Conservation (phyloP, 441 rosid genomes). For the Eruca vesicaria region DNA sequence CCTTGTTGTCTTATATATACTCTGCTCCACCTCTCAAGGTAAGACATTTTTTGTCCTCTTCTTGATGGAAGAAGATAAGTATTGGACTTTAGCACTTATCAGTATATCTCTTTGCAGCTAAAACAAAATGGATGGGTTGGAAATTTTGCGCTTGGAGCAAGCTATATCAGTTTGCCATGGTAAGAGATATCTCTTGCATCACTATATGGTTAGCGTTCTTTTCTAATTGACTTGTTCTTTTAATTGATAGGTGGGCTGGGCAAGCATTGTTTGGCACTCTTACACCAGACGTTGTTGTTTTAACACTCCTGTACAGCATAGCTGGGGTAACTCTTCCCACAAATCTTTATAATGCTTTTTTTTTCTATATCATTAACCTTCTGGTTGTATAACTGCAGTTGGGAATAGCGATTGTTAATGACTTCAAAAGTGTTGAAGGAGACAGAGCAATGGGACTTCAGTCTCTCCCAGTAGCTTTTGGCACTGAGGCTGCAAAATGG, state of each 20-base stretch:
- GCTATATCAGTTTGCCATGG: slow-evolving; percentile 99
- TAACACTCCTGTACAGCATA: slow-evolving; percentile 89
- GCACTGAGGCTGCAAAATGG: slow-evolving; percentile 97
- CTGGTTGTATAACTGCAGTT: slow-evolving; percentile 44
- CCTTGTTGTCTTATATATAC: slow-evolving; percentile 86
- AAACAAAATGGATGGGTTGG: slow-evolving; percentile 99
- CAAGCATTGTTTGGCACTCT: slow-evolving; percentile 97
- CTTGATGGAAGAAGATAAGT: slow-evolving; percentile 20
- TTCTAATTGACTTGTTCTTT: neutral
- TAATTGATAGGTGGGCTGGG: slow-evolving; percentile 89
- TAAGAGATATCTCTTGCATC: slow-evolving; percentile 32
- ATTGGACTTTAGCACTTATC: slow-evolving; percentile 27
- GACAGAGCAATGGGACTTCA: slow-evolving; percentile 95
- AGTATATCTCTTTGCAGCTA: slow-evolving; percentile 52
- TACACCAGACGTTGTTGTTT: slow-evolving; percentile 85
- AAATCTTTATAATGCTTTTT: neutral
- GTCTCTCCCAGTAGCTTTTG: slow-evolving; percentile 98
- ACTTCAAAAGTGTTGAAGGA: slow-evolving; percentile 97
- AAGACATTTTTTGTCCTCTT: slow-evolving; percentile 11
- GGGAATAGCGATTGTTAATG: slow-evolving; percentile 95
- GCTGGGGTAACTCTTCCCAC: slow-evolving; percentile 73
- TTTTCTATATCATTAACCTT: neutral
- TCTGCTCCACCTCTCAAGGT: slow-evolving; percentile 99
- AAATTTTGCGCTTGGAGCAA: slow-evolving; percentile 93
- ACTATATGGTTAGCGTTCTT: neutral